Conservation (phyloP, 2,329 filamentous ascomycete species). For the Aureobasidium sp. region DNA sequence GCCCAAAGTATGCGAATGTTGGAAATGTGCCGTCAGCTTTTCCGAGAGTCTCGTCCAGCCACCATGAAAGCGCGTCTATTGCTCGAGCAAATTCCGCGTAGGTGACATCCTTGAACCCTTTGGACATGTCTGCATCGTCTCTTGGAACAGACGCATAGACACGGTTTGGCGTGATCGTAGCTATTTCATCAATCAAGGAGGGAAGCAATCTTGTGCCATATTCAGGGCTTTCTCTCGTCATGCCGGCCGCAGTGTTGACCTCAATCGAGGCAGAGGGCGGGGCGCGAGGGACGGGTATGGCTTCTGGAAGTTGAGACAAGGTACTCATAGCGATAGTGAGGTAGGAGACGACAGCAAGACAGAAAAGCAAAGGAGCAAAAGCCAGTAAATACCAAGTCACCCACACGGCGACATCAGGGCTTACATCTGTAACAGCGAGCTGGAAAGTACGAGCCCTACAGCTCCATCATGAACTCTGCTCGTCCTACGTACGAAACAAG, state of each 20-base stretch:
- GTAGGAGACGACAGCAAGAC: not conserved
- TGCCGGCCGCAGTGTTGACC: not conserved
- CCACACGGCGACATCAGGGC: not conserved
- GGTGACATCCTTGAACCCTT: not conserved
- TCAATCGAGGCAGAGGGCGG: not conserved
- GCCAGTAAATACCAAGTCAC: not conserved
- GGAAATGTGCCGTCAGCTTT: slow-evolving; percentile 1
- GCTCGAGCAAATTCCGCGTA: not conserved
- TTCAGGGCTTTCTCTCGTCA: not conserved
- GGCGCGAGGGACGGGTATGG: not conserved
- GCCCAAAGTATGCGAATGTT: slow-evolving; percentile 12
- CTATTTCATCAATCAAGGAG: not conserved
- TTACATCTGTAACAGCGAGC: not conserved
- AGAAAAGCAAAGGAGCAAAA: not conserved
- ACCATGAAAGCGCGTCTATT: slow-evolving; percentile 8
- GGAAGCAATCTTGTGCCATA: slow-evolving; percentile 8
- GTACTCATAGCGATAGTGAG: not conserved
- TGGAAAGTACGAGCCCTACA: not conserved
- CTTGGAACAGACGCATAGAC: slow-evolving; percentile 12
- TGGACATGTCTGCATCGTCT: slow-evolving; percentile 6
- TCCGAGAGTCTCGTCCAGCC: slow-evolving; percentile 7
- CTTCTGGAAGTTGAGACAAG: not conserved
- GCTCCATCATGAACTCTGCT: not conserved
- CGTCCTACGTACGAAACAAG: not conserved
- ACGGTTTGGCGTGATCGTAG: not conserved